Conservation (phyloP, 192 early-diverging fungal species). For the Backusella parvicylindrica region DNA sequence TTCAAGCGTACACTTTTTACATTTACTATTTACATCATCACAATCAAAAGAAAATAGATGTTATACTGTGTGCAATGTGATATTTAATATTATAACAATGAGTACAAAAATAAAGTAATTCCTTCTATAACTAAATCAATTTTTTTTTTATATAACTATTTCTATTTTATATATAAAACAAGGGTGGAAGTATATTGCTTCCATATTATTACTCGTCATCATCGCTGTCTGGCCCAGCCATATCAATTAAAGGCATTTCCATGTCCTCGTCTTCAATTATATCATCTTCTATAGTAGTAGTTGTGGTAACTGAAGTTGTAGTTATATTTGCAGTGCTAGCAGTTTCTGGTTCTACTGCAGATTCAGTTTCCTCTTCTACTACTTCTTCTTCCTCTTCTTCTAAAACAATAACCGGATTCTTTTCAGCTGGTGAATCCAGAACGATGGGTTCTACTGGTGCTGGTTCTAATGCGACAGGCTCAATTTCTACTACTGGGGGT, state of each 20-base stretch:
- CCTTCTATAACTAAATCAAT: neutral
- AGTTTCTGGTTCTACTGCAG: neutral
- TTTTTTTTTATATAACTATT: neutral
- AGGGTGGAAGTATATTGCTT: neutral
- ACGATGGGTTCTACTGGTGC: neutral
- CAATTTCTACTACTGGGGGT: neutral
- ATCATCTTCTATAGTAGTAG: neutral
- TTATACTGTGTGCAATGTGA: neutral
- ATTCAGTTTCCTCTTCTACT: neutral
- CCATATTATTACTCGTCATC: constrained; percentile 8
- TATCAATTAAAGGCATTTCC: constrained; percentile 28
- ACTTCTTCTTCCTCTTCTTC: neutral
- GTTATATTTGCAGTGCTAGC: neutral
- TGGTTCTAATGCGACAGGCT: neutral
- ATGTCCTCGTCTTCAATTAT: constrained; percentile 19
- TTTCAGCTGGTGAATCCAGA: neutral
- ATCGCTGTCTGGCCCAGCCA: constrained; percentile 33
- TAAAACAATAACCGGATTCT: neutral
- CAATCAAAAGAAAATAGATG: neutral
- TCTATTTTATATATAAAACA: neutral
- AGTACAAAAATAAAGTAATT: neutral
- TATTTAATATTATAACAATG: neutral
- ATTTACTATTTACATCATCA: too few species aligned
- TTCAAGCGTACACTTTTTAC: too few species aligned
- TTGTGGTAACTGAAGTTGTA: neutral